These are phyloP conservation scores for Hydrangea macrophylla DNA, from an alignment of 148 eudicot species.

Conservation along the genomic window DNA sequence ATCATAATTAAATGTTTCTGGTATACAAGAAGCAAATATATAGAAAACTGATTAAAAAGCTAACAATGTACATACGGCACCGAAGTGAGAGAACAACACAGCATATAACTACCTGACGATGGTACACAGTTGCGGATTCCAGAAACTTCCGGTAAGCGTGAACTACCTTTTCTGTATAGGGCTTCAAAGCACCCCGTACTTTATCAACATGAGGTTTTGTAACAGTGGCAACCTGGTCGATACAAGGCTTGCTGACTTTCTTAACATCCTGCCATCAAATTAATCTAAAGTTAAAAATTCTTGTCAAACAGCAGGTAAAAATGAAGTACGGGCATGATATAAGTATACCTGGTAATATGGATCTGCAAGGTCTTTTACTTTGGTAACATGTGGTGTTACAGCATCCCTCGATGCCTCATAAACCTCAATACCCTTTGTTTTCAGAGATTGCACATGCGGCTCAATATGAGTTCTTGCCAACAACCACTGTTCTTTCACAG, in stretches of 20 bases:
- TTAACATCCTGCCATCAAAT: constrained; percentile 47
- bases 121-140: constrained; percentile 64
- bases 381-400: constrained; percentile 53
- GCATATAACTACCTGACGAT: constrained; percentile 55
- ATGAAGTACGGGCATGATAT: not conserved
- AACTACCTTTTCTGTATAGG: constrained; percentile 55
- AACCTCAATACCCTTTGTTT: constrained; percentile 42
- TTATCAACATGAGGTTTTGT: constrained; percentile 80
- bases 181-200: constrained; percentile 46
- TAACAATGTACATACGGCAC: too few species aligned
- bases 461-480: constrained; percentile 38
- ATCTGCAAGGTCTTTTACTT: constrained; percentile 58
- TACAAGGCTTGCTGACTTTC: constrained; percentile 62
- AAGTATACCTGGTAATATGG: constrained; percentile 63
- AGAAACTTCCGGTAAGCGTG: constrained; percentile 59
- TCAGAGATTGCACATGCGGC: constrained; percentile 48
- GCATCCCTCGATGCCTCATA: constrained; percentile 55
- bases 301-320: not conserved
- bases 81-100: too few species aligned
- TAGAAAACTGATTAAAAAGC: too few species aligned
- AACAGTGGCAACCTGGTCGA: constrained; percentile 62
- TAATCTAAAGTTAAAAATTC: constrained; percentile 7
- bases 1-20: too few species aligned
- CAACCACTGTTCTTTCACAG: constrained; percentile 63
- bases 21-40: too few species aligned